phyloP scores from a whole-genome alignment of 805 yeast genomes.

The Nakazawaea molendinolei region DNA sequence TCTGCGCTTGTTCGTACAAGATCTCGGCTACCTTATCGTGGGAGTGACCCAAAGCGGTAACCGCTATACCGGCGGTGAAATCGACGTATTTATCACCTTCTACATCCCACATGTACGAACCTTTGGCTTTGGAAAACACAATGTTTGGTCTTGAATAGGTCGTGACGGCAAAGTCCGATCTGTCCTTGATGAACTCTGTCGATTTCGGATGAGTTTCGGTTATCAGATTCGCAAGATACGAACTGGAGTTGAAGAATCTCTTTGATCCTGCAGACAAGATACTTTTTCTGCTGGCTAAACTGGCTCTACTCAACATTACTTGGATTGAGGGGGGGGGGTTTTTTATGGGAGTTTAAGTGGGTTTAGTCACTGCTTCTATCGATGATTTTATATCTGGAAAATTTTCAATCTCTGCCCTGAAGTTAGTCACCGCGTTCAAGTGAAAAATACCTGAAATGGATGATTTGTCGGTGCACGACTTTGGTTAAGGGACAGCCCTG shows the following conservation, averaged over 20 bases:
- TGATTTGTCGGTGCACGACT: too few relatives aligned
- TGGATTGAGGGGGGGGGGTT: too few relatives aligned
- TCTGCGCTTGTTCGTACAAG: slow-evolving; percentile 61
- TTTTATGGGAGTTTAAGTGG: too few relatives aligned
- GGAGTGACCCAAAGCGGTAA: slow-evolving; percentile 88
- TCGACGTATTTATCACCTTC: slow-evolving; percentile 78
- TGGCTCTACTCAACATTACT: too few relatives aligned
- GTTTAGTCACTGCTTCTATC: too few relatives aligned
- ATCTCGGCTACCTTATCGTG: slow-evolving; percentile 69
- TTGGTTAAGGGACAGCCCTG: too few relatives aligned
- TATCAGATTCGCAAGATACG: not conserved
- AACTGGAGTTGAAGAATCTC: not conserved
- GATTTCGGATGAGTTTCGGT: slow-evolving; percentile 21
- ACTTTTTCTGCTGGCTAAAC: too few relatives aligned
- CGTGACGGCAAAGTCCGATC: slow-evolving; percentile 56
- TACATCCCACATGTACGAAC: slow-evolving; percentile 74
- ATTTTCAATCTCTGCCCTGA: too few relatives aligned
- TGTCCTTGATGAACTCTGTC: slow-evolving; percentile 32
- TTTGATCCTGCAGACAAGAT: not conserved
- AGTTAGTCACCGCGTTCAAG: too few relatives aligned
- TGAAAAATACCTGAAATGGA: too few relatives aligned
- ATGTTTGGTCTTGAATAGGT: slow-evolving; percentile 77
- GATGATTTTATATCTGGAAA: too few relatives aligned
- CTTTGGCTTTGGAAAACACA: slow-evolving; percentile 74
- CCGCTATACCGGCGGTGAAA: slow-evolving; percentile 95